Evolutionary conservation across 2,329 filamentous ascomycete species (phyloP).

Genomic region (Aspergillus viridinutans): DNA sequence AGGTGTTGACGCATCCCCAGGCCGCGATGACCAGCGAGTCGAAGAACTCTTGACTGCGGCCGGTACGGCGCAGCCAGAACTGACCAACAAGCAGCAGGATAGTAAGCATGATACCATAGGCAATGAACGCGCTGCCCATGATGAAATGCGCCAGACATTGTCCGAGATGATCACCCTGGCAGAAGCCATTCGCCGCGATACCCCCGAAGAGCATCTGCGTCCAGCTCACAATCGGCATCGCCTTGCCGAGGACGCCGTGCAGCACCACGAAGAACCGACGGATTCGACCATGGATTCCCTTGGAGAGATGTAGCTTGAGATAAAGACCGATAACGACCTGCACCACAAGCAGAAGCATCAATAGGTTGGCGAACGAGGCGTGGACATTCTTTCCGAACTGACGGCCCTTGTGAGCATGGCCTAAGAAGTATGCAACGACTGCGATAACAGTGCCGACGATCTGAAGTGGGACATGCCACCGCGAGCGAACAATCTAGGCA

Average conservation of each 20-base stretch:
- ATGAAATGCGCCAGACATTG: slow-evolving; percentile 97
- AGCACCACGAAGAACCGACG: slow-evolving; percentile 65
- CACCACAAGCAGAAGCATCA: slow-evolving; percentile 73
- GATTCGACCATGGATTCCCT: slow-evolving; percentile 74
- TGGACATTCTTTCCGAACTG: slow-evolving; percentile 82
- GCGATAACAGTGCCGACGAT: slow-evolving; percentile 69
- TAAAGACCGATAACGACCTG: slow-evolving; percentile 83
- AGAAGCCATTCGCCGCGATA: slow-evolving; percentile 88
- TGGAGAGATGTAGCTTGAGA: slow-evolving; percentile 82
- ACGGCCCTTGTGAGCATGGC: slow-evolving; percentile 83
- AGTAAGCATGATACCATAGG: slow-evolving; percentile 81
- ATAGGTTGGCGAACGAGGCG: slow-evolving; percentile 68
- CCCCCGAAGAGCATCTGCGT: slow-evolving; percentile 94
- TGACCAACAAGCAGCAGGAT: slow-evolving; percentile 86
- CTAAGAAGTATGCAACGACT: slow-evolving; percentile 81
- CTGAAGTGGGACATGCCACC: slow-evolving; percentile 93
- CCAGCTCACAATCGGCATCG: slow-evolving; percentile 83
- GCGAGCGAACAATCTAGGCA: slow-evolving; percentile 72
- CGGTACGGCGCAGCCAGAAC: slow-evolving; percentile 74
- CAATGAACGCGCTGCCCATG: slow-evolving; percentile 96
- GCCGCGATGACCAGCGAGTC: slow-evolving; percentile 85
- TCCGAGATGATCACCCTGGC: slow-evolving; percentile 81
- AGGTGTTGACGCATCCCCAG: slow-evolving; percentile 97
- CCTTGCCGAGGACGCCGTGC: slow-evolving; percentile 80
- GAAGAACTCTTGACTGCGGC: slow-evolving; percentile 93